Base-by-base conservation (phyloP, 148 eudicot genomes). In the Vaccinium myrtillus region DNA sequence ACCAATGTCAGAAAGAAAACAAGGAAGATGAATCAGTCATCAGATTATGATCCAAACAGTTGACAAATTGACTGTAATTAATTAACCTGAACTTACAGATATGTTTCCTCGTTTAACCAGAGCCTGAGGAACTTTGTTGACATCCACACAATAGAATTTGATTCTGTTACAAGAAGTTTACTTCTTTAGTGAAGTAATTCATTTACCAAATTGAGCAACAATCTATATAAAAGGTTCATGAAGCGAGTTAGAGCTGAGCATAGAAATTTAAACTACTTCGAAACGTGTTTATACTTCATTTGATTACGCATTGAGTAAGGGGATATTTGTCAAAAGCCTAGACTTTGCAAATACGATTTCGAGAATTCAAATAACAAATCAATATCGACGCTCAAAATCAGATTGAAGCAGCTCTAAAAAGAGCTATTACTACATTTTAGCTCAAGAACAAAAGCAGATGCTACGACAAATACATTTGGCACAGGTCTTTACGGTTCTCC, bases 51-150 rank as follows among this genome's bases (percentile, higher is more conserved):
- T 69, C 7, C 74, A 69, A 4, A 11, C 39, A 27, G 19, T 5
- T 39, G 74, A 27, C 30, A 69, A 69, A 1, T 30, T 32, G 7
- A 69, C 18, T 0, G 43, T 25, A 80, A 36, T 36, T 32, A 32
- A 32, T 32, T 36, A 36, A 70, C 54, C 19, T 23, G 19, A 74
- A 87, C 93, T 71, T 90, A 96, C 99, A 23, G 97, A 91, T 71
- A 96, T 90, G 75, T 93, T 96, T 87, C 94, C 99, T 21, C 98
- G 93, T 90, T 93, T 96, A 74, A 96, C 99, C 21, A 96, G 93
- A 77, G 88, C 61, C 87, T 93, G 97, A 81, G 99, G 98, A 86
- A 96, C 99, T 13, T 90, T 93, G 92, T 94, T 96, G 84, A 96
- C 99, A 83, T 96, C 99, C 87, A 96, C 97, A 16, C 55, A 90